These are phyloP conservation scores for Ilex asprella DNA, from an alignment of 257 asterid species.

Conservation along the genomic window DNA sequence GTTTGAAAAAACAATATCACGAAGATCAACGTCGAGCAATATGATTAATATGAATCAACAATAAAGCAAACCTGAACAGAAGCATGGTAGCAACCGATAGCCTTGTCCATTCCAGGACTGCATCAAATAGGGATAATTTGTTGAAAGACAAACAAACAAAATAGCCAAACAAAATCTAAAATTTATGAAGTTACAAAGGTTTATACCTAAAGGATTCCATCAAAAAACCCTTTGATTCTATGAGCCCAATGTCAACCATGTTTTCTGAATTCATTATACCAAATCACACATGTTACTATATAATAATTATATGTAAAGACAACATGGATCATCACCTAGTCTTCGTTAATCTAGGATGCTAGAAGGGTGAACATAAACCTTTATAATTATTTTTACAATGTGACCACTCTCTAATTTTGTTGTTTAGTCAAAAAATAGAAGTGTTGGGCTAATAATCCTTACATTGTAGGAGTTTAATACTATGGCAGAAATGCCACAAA, in stretches of 20 bases:
- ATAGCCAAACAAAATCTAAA: background rate
- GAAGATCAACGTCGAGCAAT: background rate
- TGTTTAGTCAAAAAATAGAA: no score
- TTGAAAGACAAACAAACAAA: background rate
- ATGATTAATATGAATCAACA: background rate
- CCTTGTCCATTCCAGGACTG: slow-evolving; percentile 58
- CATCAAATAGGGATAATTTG: slow-evolving; percentile 7
- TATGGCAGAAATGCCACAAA: no score
- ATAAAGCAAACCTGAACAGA: slow-evolving; percentile 60
- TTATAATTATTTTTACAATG: no score
- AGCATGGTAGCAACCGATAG: slow-evolving; percentile 75
- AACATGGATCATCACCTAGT: no score
- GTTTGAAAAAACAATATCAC: background rate
- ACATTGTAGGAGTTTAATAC: no score
- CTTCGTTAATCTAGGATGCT: no score
- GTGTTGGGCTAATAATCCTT: no score
- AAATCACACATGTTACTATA: no score
- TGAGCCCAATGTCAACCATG: slow-evolving; percentile 32
- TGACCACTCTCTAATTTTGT: no score
- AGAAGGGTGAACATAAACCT: no score
- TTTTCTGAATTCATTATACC: slow-evolving; percentile 26
- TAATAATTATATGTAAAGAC: no score
- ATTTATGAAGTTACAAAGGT: background rate
- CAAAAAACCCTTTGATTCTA: slow-evolving; percentile 39
- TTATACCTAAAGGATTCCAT: slow-evolving; percentile 38